A percentile compares a stretch with the other conserved stretches of the same genome.
Evolutionary conservation across 768 basidiomycete species (phyloP).

Genomic region (Leucocoprinus leucothites): DNA sequence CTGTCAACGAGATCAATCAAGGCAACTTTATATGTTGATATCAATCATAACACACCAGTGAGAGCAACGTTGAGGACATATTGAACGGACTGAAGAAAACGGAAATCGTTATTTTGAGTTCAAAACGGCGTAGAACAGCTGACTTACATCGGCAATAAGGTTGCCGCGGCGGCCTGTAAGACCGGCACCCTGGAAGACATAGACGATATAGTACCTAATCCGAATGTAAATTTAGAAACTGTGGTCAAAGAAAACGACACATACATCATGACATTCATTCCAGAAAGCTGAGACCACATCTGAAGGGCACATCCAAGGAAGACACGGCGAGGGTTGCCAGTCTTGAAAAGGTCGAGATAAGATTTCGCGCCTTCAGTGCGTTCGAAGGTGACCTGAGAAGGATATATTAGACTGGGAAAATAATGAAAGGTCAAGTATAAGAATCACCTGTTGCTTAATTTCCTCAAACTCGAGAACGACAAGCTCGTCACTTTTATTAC

Average conservation of each 20-base stretch:
- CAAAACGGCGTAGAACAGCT: background rate
- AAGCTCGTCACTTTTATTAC: constrained; percentile 54
- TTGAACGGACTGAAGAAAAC: constrained; percentile 51
- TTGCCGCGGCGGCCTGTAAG: constrained; percentile 72
- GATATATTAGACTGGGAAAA: constrained; percentile 10
- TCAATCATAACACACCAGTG: constrained; percentile 30
- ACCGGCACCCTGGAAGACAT: constrained; percentile 77
- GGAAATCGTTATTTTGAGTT: background rate
- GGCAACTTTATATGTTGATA: constrained; percentile 41
- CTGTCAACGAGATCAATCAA: constrained; percentile 23
- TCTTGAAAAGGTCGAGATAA: constrained; percentile 61
- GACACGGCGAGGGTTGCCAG: constrained; percentile 67
- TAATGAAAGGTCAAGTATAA: background rate
- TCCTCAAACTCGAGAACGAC: constrained; percentile 71
- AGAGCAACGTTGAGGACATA: constrained; percentile 49
- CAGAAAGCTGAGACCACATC: constrained; percentile 76
- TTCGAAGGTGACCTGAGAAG: constrained; percentile 45
- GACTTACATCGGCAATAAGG: constrained; percentile 58
- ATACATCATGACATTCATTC: constrained; percentile 84
- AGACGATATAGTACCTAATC: constrained; percentile 57
- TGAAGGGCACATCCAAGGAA: constrained; percentile 68
- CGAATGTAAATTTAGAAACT: background rate
- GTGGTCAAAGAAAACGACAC: background rate
- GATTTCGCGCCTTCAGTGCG: constrained; percentile 70
- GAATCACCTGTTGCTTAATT: constrained; percentile 46